Conservation (phyloP, 345 rosid genomes). For the Eucalyptus pauciflora region DNA sequence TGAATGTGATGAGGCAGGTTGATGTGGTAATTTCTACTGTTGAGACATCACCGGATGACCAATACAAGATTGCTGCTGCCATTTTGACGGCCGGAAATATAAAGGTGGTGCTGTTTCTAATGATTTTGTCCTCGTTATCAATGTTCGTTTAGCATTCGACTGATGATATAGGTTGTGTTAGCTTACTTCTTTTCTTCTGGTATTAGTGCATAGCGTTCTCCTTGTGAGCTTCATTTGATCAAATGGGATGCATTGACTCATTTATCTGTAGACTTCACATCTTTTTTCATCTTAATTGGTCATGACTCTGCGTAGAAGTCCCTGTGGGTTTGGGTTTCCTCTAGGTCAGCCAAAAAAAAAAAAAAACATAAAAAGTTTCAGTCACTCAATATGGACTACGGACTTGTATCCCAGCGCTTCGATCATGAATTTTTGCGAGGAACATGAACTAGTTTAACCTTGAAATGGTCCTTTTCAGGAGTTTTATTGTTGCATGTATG, state of each 20-base stretch:
- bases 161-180: not conserved
- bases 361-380: not conserved
- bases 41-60: not conserved
- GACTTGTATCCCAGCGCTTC: not conserved
- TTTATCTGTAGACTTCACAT: not conserved
- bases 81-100: not conserved
- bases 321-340: no score
- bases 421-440: not conserved
- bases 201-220: not conserved
- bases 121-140: not conserved
- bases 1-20: not conserved
- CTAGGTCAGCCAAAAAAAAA: no score
- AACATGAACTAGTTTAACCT: not conserved
- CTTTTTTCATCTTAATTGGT: not conserved
- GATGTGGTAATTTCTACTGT: constrained; percentile 1
- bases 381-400: not conserved
- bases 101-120: not conserved
- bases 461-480: not conserved
- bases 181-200: not conserved
- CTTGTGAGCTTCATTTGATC: not conserved
- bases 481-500: not conserved
- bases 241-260: not conserved
- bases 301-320: not conserved
- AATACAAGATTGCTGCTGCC: not conserved
- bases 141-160: not conserved